Base-by-base conservation (phyloP, 345 rosid genomes). In the Triadica sebifera region DNA sequence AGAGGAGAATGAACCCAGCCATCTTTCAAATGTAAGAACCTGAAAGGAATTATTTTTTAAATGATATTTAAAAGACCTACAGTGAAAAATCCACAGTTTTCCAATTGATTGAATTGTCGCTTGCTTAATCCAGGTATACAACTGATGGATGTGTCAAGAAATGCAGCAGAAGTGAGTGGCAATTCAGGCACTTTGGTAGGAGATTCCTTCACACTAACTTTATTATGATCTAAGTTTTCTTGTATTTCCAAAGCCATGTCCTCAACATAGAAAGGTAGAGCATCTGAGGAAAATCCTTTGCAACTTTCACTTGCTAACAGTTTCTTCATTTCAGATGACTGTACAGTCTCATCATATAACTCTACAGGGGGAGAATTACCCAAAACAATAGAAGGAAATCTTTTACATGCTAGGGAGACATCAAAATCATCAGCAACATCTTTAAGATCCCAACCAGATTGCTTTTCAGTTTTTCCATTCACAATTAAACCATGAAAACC, bases 41-140 rank as follows among this genome's bases (percentile, higher is more conserved):
- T 51, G 62, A 69, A 69, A 61, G 47, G 15, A 37, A 8, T 62
- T 61, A n/a, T 25, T 43, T 71, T 34, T 57, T 39, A 64, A 19
- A 71, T 69, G 70, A 70, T 55, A 66, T 60, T 50, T 56, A 20
- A 68, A 79, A 69, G 52, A 51, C 91, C 58, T 77, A 95, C 97
- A 85, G 97, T 91, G 82, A 90, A 88, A 84, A 95, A 91, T 69
- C 97, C 98, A 71, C 84, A 86, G 34, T 83, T 88, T 68, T 93
- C 94, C 55, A 95, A 79, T 82, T 85, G 90, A 75, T 50, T 57
- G 72, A 70, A 71, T 41, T 84, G 92, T 84, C 91, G 88, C 84
- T 83, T 89, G 75, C 86, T 89, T 82, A 95, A 75, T 69, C 91
- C 92, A 67, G 90, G 87, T 51, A 93, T 16, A 58, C 81, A 87